Percentiles rank a stretch among this genome's conserved stretches.
Evolutionary conservation across 2,329 filamentous ascomycete genomes (phyloP).

Genomic region (Penicillium sumatraense): DNA sequence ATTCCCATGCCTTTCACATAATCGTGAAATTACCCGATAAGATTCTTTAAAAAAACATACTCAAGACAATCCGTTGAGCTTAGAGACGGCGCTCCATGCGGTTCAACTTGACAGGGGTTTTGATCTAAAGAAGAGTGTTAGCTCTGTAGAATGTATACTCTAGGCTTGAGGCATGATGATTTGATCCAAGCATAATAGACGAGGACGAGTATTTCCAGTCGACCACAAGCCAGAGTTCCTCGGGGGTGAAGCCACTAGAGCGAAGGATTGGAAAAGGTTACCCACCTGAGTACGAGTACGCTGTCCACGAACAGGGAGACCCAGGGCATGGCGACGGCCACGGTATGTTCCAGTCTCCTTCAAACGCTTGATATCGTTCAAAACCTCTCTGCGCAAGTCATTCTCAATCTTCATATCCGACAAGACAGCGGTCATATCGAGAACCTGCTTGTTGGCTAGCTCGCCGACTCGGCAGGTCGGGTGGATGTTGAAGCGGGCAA

Average conservation of each 20-base stretch:
- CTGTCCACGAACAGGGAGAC: conserved; percentile 88
- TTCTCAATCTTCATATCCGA: conserved; percentile 93
- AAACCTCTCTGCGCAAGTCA: conserved; percentile 75
- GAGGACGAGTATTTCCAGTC: not conserved
- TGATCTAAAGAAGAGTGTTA: conserved; percentile 52
- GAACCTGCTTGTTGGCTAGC: conserved; percentile 75
- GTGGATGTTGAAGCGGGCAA: conserved; percentile 89
- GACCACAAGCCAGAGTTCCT: not conserved
- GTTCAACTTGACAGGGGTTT: conserved; percentile 64
- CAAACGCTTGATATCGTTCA: conserved; percentile 83
- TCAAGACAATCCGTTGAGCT: conserved; percentile 7
- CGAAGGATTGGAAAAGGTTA: conserved; percentile 8
- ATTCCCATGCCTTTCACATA: conserved; percentile 28
- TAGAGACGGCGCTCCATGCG: conserved; percentile 58
- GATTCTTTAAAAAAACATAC: conserved; percentile 15
- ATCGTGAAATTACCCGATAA: conserved; percentile 27
- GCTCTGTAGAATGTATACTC: conserved; percentile 6
- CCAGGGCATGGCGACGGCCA: conserved; percentile 89
- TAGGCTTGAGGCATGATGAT: not conserved
- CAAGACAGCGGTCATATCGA: conserved; percentile 81
- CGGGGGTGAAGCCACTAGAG: not conserved
- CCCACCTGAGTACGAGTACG: conserved; percentile 76
- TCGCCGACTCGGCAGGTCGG: conserved; percentile 77
- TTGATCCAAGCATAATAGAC: not conserved
- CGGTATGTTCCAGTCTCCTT: conserved; percentile 91